These are phyloP conservation scores for Globisporangium iwayamae DNA, from an alignment of 352 stramenopile species.

Conservation along the genomic window DNA sequence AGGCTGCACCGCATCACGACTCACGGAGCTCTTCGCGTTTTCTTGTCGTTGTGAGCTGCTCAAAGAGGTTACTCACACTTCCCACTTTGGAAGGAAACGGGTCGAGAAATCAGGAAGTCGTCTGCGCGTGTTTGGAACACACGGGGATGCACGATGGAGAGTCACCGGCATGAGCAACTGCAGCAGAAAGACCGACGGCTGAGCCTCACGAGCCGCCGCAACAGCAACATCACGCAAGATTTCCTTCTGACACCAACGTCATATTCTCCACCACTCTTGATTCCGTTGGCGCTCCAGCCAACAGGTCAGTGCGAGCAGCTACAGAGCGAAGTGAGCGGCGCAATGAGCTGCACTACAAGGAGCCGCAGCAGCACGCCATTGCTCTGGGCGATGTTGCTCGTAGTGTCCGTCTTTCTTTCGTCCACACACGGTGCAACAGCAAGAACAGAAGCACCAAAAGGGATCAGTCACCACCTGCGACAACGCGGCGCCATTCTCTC, in stretches of 20 bases:
- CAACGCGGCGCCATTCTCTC: neutral
- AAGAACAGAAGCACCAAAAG: neutral
- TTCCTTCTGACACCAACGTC: neutral
- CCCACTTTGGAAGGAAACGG: neutral
- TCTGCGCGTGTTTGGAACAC: neutral
- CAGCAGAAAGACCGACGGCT: neutral
- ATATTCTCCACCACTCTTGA: neutral
- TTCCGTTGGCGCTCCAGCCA: neutral
- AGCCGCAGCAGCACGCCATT: neutral
- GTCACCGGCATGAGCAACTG: conserved; percentile 7
- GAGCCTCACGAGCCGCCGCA: conserved; percentile 4
- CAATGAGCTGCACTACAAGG: neutral
- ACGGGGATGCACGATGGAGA: conserved; percentile 8
- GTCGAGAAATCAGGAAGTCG: neutral
- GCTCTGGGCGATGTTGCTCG: conserved; percentile 13
- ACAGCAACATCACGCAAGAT: conserved; percentile 7
- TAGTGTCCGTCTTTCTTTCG: neutral
- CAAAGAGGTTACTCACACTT: neutral
- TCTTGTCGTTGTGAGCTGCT: neutral
- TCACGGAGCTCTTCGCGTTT: neutral
- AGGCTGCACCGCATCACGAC: neutral
- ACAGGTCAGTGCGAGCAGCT: neutral
- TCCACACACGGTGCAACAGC: neutral
- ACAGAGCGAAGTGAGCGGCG: neutral
- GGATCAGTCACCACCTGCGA: neutral